Base-by-base conservation (phyloP, 2,329 filamentous ascomycete species). In the Graphilbum sp. region DNA sequence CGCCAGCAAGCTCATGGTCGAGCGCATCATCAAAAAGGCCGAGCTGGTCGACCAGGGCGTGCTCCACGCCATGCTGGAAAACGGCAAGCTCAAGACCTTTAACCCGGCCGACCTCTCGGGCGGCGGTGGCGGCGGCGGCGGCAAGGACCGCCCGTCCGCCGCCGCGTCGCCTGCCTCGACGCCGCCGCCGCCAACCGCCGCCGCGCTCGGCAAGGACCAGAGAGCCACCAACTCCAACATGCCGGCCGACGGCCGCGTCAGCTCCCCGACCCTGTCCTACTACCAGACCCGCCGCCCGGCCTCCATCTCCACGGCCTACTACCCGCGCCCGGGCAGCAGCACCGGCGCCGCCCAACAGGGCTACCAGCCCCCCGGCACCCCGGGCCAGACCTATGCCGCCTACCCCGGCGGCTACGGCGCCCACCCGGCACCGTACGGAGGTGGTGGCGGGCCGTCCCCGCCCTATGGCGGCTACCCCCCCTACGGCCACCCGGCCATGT, bases 1-100 rank as follows among this genome's bases (percentile, higher is more conserved):
- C 9, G 72, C 77, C 8, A 75, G 72, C 47, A 75, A 74, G 45
- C 66, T 77, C 43, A 77, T 82, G 70, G 69, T 82, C 1, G 62
- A 69, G 38, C 66, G 77, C 35, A 69, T 83, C 51, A 72, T 80
- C 49, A 78, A 79, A 50, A 81, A 81, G 60, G 77, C 77, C 1
- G 75, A 79, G 53, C 59, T 82, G 18, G 60, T 82, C 30, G 77
- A 81, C 47, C 62, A 75, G 6, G 77, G 77, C 15, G 63, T 71
- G 16, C 59, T 82, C 35, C 68, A 72, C 32, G 76, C 72, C 39
- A 79, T 82, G 74, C 71, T 79, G 49, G 66, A 78, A 47, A 61
- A 76, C 43, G 75, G 75, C 34, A 69, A 61, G 48, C 60, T 80
- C 42, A 72, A 63, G 56, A 80, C 75, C 0, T 52, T 72, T 45